phyloP scores from a whole-genome alignment of 2,329 filamentous ascomycete species.

The Talaromyces albobiverticillius region DNA sequence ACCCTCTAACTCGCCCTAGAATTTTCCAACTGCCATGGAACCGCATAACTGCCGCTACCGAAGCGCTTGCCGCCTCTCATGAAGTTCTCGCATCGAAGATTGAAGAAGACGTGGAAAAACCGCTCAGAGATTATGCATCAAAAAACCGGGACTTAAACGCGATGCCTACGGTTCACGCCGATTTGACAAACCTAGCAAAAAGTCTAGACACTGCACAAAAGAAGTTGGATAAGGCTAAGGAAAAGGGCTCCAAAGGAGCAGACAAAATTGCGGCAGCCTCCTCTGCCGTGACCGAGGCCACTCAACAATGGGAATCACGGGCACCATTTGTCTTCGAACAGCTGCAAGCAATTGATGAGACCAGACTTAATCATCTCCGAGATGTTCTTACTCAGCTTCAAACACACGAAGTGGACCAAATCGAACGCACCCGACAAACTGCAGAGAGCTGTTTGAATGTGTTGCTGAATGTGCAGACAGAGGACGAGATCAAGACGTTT shows the following conservation, averaged over 20 bases:
- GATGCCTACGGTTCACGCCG: constrained; percentile 77
- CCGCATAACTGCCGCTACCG: constrained; percentile 75
- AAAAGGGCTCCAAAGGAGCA: constrained; percentile 69
- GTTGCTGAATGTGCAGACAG: constrained; percentile 81
- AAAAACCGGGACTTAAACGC: constrained; percentile 73
- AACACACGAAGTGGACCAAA: constrained; percentile 85
- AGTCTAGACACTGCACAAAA: constrained; percentile 82
- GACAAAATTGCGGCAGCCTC: constrained; percentile 74
- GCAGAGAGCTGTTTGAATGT: constrained; percentile 78
- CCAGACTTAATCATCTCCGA: constrained; percentile 80
- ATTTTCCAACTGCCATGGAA: constrained; percentile 90
- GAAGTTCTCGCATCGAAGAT: constrained; percentile 75
- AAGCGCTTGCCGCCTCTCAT: constrained; percentile 79
- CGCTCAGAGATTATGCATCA: constrained; percentile 71
- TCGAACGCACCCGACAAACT: constrained; percentile 70
- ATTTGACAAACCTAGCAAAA: constrained; percentile 75
- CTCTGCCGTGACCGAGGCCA: constrained; percentile 71
- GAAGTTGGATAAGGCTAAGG: constrained; percentile 77
- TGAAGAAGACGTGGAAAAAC: constrained; percentile 81
- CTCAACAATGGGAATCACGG: constrained; percentile 86
- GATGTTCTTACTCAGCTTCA: constrained; percentile 90
- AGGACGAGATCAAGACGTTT: constrained; percentile 70
- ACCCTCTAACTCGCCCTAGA: constrained; percentile 46
- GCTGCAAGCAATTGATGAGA: constrained; percentile 86
- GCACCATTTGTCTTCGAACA: constrained; percentile 93